Evolutionary conservation across 495 filamentous ascomycete genomes (phyloP), one percentile per base, ranked within the genome.

Genomic region (Aspergillus sparsus): DNA sequence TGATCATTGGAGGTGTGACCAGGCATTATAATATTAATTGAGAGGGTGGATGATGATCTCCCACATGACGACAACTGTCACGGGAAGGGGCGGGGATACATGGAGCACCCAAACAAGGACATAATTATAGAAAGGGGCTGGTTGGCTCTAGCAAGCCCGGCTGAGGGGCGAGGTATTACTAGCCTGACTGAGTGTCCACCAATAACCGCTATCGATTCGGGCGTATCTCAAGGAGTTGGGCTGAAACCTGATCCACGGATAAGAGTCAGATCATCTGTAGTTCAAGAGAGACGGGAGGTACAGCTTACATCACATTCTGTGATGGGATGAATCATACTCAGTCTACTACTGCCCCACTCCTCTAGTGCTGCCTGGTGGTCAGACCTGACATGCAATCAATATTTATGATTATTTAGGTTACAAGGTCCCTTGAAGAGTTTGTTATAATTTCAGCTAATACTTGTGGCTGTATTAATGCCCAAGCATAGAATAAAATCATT

Each of bases 11-110:
- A 37, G 21, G 47, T 21, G 41, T 35, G 51, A 50, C 60, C 55
- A 57, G 46, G 15, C 44, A 47, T 58, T 49, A 53, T 61, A 47
- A 54, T 39, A 35, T 31, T 33, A 51, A 37, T 36, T 18, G 44
- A 44, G 35, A 32, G 15, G 49, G 31, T 64, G 42, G 52, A 53
- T 60, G 56, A 63, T 64, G 56, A 63, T 64, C 62, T 61, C 10
- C 51, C 63, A 62, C 58, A 66, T 66, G 63, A 66, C 63, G 56
- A 62, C 60, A 66, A 57, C 50, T 61, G 56, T 58, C 59, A 62
- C 53, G 52, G 46, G 50, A 60, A 60, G 32, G 41, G 56, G 63
- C 59, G 52, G 49, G 55, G 63, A 41, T 53, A 7, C 53, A 57
- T 37, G 21, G 1, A 49, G 37, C 46, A 33, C 55, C 46, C 44